Evolutionary conservation across 78 protist species (phyloP).

Genomic region (Dictyostelium intermedium): DNA sequence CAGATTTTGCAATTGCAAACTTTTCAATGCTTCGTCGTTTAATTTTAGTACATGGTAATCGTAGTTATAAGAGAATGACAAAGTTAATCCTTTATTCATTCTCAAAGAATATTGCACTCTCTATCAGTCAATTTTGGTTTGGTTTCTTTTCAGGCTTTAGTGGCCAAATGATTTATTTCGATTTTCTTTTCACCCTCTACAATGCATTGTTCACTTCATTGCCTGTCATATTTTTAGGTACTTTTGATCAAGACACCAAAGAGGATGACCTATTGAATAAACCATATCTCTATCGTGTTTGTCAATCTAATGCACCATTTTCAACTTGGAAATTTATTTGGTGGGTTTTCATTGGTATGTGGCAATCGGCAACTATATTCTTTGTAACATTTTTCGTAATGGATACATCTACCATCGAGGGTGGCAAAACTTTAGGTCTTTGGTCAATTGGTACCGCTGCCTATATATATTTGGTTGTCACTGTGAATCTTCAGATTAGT

Average conservation of each 20-base stretch:
- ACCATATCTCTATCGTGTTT: constrained; percentile 7
- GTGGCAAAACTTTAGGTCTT: constrained; percentile 69
- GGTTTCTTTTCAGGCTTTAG: constrained; percentile 81
- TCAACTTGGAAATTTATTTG: constrained; percentile 39
- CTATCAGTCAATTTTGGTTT: constrained; percentile 85
- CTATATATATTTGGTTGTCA: constrained; percentile 48
- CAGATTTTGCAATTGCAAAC: constrained; percentile 94
- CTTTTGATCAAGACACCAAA: constrained; percentile 88
- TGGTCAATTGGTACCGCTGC: constrained; percentile 80
- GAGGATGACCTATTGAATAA: constrained; percentile 47
- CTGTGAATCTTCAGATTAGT: constrained; percentile 47
- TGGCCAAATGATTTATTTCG: constrained; percentile 78
- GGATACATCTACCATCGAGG: constrained; percentile 16
- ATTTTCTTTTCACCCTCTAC: constrained; percentile 57
- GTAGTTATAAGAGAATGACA: constrained; percentile 92
- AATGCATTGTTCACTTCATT: constrained; percentile 86
- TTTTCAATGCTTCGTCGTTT: constrained; percentile 86
- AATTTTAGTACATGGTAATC: constrained; percentile 91
- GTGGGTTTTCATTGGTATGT: constrained; percentile 76
- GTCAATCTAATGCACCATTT: constrained; percentile 68
- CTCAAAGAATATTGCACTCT: constrained; percentile 81
- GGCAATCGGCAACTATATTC: constrained; percentile 62
- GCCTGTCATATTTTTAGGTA: constrained; percentile 84
- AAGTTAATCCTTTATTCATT: constrained; percentile 85
- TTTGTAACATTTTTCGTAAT: constrained; percentile 62